These are phyloP conservation scores for Colletotrichum melonis DNA, from an alignment of 2,329 filamentous ascomycete genomes.

Conservation along the genomic window DNA sequence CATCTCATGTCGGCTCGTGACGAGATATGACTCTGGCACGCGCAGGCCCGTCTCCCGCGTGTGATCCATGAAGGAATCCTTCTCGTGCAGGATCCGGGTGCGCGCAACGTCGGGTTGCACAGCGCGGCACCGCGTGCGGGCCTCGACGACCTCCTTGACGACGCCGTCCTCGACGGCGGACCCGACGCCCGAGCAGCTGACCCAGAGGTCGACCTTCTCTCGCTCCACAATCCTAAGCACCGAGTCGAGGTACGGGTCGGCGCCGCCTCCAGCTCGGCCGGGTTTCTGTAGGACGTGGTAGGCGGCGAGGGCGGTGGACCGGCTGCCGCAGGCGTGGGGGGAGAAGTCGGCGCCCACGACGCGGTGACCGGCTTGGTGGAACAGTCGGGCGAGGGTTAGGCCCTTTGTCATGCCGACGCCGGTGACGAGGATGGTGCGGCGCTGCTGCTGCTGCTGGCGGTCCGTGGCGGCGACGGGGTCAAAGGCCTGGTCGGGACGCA, in stretches of 20 bases:
- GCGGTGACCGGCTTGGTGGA: constrained; percentile 73
- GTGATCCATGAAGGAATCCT: constrained; percentile 72
- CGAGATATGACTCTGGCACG: constrained; percentile 62
- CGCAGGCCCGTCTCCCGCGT: constrained; percentile 64
- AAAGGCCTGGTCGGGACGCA: not conserved
- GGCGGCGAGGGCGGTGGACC: constrained; percentile 64
- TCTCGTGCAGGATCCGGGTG: constrained; percentile 70
- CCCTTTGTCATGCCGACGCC: constrained; percentile 80
- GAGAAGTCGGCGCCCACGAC: constrained; percentile 79
- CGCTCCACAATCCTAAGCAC: constrained; percentile 68
- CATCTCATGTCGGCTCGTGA: constrained; percentile 64
- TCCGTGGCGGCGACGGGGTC: not conserved
- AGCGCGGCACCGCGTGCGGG: constrained; percentile 66
- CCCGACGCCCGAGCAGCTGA: constrained; percentile 77
- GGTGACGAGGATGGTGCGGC: constrained; percentile 70
- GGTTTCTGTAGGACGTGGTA: constrained; percentile 62
- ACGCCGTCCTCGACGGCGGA: constrained; percentile 74
- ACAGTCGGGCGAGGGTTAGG: constrained; percentile 72
- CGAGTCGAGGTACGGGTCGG: constrained; percentile 63
- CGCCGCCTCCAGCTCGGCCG: constrained; percentile 18
- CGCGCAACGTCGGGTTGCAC: constrained; percentile 71
- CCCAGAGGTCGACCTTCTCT: constrained; percentile 77
- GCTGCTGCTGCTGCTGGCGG: not conserved
- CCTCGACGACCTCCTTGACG: constrained; percentile 71
- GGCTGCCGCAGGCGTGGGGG: constrained; percentile 62